Evolutionary conservation across 2,329 filamentous ascomycete species (phyloP).

Genomic region (Pseudopithomyces maydicus): DNA sequence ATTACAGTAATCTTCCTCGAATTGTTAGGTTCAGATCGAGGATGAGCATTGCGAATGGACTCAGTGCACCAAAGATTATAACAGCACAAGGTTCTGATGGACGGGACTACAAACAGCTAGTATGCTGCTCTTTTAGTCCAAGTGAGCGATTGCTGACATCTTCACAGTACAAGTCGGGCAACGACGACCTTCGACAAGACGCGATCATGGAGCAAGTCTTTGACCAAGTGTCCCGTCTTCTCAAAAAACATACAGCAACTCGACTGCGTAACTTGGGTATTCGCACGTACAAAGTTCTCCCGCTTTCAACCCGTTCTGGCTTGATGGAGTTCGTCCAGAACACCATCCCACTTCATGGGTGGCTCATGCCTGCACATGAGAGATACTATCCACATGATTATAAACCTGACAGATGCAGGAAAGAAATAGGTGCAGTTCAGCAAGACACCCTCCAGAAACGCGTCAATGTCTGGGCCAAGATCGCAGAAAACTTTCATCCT

Average conservation of each 20-base stretch:
- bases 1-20: conserved; percentile 79
- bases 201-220: conserved; percentile 99
- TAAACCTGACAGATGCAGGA: conserved; percentile 76
- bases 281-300: conserved; percentile 95
- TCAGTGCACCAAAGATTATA: conserved; percentile 93
- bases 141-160: not conserved
- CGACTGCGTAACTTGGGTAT: conserved; percentile 88
- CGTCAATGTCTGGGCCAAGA: conserved; percentile 74
- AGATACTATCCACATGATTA: conserved; percentile 84
- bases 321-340: conserved; percentile 97
- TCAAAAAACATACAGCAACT: conserved; percentile 84
- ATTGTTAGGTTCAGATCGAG: conserved; percentile 73
- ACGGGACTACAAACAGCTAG: conserved; percentile 80
- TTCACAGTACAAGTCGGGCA: conserved; percentile 84
- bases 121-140: conserved; percentile 40
- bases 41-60: conserved; percentile 85
- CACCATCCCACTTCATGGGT: conserved; percentile 90
- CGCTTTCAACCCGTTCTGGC: conserved; percentile 81
- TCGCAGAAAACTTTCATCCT: conserved; percentile 83
- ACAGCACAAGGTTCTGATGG: conserved; percentile 81
- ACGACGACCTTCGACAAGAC: conserved; percentile 95
- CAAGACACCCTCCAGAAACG: conserved; percentile 71
- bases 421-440: conserved; percentile 77
- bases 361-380: conserved; percentile 87
- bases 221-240: conserved; percentile 86